Evolutionary conservation across 176 grass and related monocot genomes (phyloP), one percentile per base, ranked within the genome.

Genomic region (Echinochloa phyllopogon): DNA sequence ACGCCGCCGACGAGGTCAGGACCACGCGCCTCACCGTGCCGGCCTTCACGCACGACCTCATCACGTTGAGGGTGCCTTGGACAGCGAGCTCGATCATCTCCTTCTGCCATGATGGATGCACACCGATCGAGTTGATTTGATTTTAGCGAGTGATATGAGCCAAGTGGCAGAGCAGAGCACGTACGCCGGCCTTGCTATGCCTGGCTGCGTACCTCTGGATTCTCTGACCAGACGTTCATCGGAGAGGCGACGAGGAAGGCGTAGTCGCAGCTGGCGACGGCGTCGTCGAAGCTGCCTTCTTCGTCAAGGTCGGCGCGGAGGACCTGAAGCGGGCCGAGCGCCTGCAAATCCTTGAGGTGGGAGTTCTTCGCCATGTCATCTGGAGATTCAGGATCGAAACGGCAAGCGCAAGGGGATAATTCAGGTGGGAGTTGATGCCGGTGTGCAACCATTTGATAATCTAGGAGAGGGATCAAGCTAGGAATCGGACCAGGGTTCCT

Each of bases 11-110:
- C 2, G 89, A 97, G 10, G 91, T 94, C 24, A 94, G 74, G 71
- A 97, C 5, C 10, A 94, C 78, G 9, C 94, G 87, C 82, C 45
- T 80, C 18, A 94, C 90, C 6, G 87, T 90, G 14, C 93, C 87
- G 0, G 86, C 88, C 41, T 77, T 90, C 3, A 25, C 53, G 61
- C 94, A 94, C 24, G 94, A 94, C 49, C 87, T 49, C 88, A 97
- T 58, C 11, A 92, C 88, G 56, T 94, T 97, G 3, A 97, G 62
- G 0, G 84, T 91, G 23, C 90, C 94, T 10, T 23, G 12, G 33
- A 90, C 60, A 0, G 79, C 87, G 0, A 87, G 82, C 48, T 94
- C 79, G 20, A 94, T 73, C 21, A 92, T 29, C 6, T 97, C 89
- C 60, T 90, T 82, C 94, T 97, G 78, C 18, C 14, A 85, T 33